A percentile compares a stretch with the other conserved stretches of the same genome.
These are phyloP conservation scores for Hirschioporus abietinus DNA, from an alignment of 768 basidiomycete genomes.

Conservation along the genomic window DNA sequence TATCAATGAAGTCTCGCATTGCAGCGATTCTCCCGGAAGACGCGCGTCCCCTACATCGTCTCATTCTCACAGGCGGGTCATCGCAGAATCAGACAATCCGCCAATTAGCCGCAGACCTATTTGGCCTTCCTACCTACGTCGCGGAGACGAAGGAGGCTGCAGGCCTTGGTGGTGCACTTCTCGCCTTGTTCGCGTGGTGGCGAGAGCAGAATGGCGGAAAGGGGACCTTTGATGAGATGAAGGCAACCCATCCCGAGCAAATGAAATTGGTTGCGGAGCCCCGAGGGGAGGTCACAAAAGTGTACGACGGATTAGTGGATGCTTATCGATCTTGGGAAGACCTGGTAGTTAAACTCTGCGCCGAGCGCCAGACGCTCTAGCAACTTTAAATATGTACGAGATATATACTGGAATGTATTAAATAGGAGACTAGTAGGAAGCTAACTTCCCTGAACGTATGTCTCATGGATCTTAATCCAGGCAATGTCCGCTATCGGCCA, in stretches of 20 bases:
- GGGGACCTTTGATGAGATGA: conserved; percentile 65
- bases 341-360: conserved; percentile 31
- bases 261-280: conserved; percentile 62
- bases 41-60: conserved; percentile 50
- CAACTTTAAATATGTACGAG: no score
- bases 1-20: conserved; percentile 73
- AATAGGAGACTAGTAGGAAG: no score
- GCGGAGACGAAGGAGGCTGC: conserved; percentile 66
- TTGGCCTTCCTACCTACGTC: conserved; percentile 68
- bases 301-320: conserved; percentile 52
- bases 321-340: conserved; percentile 55
- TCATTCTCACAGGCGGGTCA: conserved; percentile 77
- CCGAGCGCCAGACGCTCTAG: not conserved
- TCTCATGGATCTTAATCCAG: no score
- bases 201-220: conserved; percentile 32
- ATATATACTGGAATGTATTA: no score
- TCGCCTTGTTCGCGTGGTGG: conserved; percentile 74
- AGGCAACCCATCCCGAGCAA: conserved; percentile 31
- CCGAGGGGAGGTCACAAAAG: conserved; percentile 29
- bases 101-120: conserved; percentile 74
- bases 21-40: conserved; percentile 58
- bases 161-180: conserved; percentile 63
- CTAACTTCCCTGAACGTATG: no score
- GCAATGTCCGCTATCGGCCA: no score
- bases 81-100: conserved; percentile 68